Base-by-base conservation (phyloP, 164 flowering plant genomes). In the Malania oleifera region DNA sequence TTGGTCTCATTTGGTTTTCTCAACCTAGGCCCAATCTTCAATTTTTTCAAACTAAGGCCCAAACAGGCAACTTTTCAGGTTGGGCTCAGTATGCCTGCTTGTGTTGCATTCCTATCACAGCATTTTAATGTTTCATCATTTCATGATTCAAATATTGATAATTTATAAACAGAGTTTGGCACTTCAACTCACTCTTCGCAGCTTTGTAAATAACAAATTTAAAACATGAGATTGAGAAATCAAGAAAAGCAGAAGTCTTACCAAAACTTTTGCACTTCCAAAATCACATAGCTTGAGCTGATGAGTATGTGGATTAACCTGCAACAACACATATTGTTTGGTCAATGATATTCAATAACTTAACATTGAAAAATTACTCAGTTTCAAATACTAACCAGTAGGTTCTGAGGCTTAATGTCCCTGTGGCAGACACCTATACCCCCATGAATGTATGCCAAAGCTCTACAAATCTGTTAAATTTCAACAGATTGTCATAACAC, bases 251-350 rank as follows among this genome's bases (percentile, higher is more conserved):
- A 28, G 19, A 52, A 19, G 23, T 28, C 63, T 20, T 77, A 89
- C 96, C 80, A 89, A 70, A 53, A 86, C 93, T 85, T 89, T 89
- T 56, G 96, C 96, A 75, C 95, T 86, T 52, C 96, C 96, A 75
- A 89, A 86, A 48, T 89, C 97, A 59, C 97, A 87, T 24, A 86
- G 60, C 71, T 89, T 89, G 58, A 87, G 81, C 72, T 89, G 95
- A 64, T 87, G 96, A 24, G 88, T 85, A 43, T 85, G 91, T 41
- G 97, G 97, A 73, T 89, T 89, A 48, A 89, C 96, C 96, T 86
- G 77, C 62, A 68, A 52, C 27, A 35, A 60, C 10, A 20, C 23
- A 29, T 35, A 26, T 1, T 25, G 12, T 26, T n/a, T 43, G 15
- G 38, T 15, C 50, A 54, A 28, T 13, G 22, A 22, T 15, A 38